Percentiles rank a stretch among this genome's conserved stretches.
These are phyloP conservation scores for Adansonia madagascariensis DNA, from an alignment of 441 rosid genomes.

Conservation along the genomic window DNA sequence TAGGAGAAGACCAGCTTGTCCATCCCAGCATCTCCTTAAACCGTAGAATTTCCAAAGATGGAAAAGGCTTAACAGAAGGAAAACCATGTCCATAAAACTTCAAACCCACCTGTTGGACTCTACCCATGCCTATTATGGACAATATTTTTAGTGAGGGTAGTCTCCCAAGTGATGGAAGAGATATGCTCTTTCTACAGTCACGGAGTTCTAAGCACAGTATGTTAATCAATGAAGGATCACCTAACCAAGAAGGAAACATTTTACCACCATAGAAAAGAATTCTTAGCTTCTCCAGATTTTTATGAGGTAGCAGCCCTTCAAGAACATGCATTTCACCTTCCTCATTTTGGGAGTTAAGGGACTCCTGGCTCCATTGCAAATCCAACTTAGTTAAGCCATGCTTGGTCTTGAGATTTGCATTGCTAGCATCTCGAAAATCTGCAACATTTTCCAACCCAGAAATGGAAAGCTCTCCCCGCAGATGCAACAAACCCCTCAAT, in stretches of 20 bases:
- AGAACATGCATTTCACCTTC: slow-evolving; percentile 25
- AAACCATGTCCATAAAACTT: slow-evolving; percentile 29
- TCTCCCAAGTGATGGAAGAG: slow-evolving; percentile 36
- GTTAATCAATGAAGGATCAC: slow-evolving; percentile 21
- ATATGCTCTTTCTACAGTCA: slow-evolving; percentile 21
- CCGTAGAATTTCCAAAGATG: slow-evolving; percentile 24
- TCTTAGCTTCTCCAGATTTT: slow-evolving; percentile 26
- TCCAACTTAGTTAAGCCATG: slow-evolving; percentile 24
- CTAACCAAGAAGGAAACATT: slow-evolving; percentile 34
- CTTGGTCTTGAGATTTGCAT: slow-evolving; percentile 32
- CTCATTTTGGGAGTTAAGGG: slow-evolving; percentile 6
- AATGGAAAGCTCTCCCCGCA: slow-evolving; percentile 30
- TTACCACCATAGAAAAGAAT: slow-evolving; percentile 31
- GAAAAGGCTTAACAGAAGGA: slow-evolving; percentile 22
- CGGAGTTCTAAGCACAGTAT: slow-evolving; percentile 12
- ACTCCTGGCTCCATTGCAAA: slow-evolving; percentile 24
- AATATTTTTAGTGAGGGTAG: slow-evolving; percentile 30
- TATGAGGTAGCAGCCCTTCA: slow-evolving; percentile 25
- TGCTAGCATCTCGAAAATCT: slow-evolving; percentile 29
- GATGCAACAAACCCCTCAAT: slow-evolving; percentile 24
- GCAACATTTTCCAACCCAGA: slow-evolving; percentile 27
- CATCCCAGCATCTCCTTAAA: slow-evolving; percentile 34
- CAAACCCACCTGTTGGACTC: slow-evolving; percentile 14
- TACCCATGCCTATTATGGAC: slow-evolving; percentile 28
- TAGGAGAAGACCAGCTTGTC: slow-evolving; percentile 28